phyloP scores from a whole-genome alignment of 2,329 filamentous ascomycete species.

The Ustilaginoidea virens region DNA sequence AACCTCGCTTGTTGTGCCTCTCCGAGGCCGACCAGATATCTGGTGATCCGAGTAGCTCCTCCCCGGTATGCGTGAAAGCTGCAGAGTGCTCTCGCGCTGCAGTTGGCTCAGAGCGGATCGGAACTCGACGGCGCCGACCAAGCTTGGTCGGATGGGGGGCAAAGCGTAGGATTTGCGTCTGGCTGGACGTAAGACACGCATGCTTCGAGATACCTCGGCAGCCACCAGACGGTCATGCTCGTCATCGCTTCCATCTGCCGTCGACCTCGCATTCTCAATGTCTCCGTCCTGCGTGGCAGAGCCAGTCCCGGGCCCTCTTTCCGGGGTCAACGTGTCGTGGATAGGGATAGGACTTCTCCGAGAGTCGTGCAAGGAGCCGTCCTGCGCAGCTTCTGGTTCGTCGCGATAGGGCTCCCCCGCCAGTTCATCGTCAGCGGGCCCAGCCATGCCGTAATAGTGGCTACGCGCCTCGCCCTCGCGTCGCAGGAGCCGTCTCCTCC shows the following conservation, averaged over 20 bases:
- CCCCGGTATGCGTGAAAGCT: constrained; percentile 51
- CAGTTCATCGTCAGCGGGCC: constrained; percentile 35
- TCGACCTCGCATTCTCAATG: constrained; percentile 21
- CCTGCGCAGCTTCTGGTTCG: constrained; percentile 26
- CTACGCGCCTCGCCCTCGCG: constrained; percentile 58
- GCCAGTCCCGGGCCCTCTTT: constrained; percentile 31
- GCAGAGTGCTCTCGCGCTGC: constrained; percentile 64
- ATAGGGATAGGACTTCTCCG: constrained; percentile 7
- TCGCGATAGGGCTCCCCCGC: constrained; percentile 46
- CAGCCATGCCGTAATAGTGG: constrained; percentile 48
- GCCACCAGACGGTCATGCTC: constrained; percentile 48
- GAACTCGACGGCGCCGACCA: constrained; percentile 89
- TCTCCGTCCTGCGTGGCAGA: constrained; percentile 20
- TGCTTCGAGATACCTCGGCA: constrained; percentile 80
- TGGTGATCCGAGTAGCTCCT: constrained; percentile 34
- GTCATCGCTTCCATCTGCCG: constrained; percentile 32
- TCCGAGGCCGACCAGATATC: constrained; percentile 10
- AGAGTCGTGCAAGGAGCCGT: constrained; percentile 7
- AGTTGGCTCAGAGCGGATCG: constrained; percentile 78
- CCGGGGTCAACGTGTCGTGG: constrained; percentile 26
- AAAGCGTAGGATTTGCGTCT: constrained; percentile 49
- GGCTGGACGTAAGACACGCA: constrained; percentile 63
- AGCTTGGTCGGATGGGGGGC: constrained; percentile 77
- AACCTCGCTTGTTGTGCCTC: constrained; percentile 13
- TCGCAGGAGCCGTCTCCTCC: constrained; percentile 42